These are phyloP conservation scores for Pseudohyphozyma bogoriensis DNA, from an alignment of 768 basidiomycete genomes.

Conservation along the genomic window DNA sequence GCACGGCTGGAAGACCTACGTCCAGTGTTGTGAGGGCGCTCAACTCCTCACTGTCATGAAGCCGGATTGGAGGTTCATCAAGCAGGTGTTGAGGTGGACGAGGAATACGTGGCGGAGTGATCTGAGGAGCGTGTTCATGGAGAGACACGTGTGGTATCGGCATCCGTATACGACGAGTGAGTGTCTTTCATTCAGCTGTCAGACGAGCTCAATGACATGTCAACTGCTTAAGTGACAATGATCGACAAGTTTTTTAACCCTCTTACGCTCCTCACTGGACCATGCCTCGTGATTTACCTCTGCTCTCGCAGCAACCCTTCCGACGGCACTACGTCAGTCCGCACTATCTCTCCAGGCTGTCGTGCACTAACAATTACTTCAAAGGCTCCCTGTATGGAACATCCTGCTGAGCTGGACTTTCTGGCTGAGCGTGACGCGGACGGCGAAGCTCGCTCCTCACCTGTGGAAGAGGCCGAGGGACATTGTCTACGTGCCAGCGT, in stretches of 20 bases:
- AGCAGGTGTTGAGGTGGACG: conserved; percentile 77
- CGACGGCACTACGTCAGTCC: background rate
- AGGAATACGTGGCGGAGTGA: conserved; percentile 90
- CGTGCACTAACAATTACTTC: conserved; percentile 30
- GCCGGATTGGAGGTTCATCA: conserved; percentile 89
- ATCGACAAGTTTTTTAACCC: conserved; percentile 66
- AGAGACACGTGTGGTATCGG: conserved; percentile 72
- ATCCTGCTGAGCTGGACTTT: conserved; percentile 38
- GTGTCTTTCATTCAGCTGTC: background rate
- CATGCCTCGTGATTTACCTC: conserved; percentile 62
- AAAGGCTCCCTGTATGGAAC: conserved; percentile 34
- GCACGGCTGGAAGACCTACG: conserved; percentile 91
- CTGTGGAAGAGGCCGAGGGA: conserved; percentile 66
- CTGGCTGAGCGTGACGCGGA: conserved; percentile 43
- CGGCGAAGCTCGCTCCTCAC: conserved; percentile 63
- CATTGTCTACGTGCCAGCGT: conserved; percentile 72
- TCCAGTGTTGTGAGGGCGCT: conserved; percentile 48
- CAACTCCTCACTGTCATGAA: conserved; percentile 90
- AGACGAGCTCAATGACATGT: background rate
- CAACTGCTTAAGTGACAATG: conserved; percentile 76
- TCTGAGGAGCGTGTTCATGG: conserved; percentile 76
- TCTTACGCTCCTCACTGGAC: conserved; percentile 74
- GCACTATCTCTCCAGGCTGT: conserved; percentile 1
- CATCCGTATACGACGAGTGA: conserved; percentile 56
- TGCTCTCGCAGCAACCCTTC: conserved; percentile 62